Conservation (phyloP, 805 yeast species). For the Grigorovia transvaalensis region DNA sequence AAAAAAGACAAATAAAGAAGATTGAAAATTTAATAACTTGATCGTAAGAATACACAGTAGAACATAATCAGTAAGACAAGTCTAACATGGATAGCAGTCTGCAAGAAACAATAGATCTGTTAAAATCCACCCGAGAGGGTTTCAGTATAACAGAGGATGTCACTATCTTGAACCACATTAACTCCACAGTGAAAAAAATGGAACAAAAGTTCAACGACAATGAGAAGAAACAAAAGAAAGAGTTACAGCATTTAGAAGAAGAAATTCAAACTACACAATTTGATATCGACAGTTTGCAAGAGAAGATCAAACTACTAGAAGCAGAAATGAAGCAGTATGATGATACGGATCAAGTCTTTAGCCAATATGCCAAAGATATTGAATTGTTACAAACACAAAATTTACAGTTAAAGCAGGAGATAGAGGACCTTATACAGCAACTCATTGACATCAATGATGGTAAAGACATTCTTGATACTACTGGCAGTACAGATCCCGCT, state of each 20-base stretch:
- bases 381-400: constrained; percentile 16
- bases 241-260: constrained; percentile 5
- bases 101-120: constrained; percentile 16
- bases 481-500: not conserved
- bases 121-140: constrained; percentile 18
- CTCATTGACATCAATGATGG: constrained; percentile 2
- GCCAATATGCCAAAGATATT: constrained; percentile 17
- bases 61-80: not conserved
- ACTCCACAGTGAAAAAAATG: constrained; percentile 10
- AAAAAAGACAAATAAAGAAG: no score
- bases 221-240: constrained; percentile 4
- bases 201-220: constrained; percentile 4
- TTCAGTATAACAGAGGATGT: constrained; percentile 23
- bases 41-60: no score
- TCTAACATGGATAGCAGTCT: not conserved
- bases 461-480: not conserved
- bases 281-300: constrained; percentile 5
- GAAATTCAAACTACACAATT: constrained; percentile 6
- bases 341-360: constrained; percentile 9
- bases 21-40: no score
- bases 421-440: constrained; percentile 13
- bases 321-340: constrained; percentile 10
- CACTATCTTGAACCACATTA: constrained; percentile 7
- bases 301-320: constrained; percentile 8
- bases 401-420: constrained; percentile 11